Conservation (phyloP, 176 grass and related monocot genomes). For the Eremochloa ophiuroides region DNA sequence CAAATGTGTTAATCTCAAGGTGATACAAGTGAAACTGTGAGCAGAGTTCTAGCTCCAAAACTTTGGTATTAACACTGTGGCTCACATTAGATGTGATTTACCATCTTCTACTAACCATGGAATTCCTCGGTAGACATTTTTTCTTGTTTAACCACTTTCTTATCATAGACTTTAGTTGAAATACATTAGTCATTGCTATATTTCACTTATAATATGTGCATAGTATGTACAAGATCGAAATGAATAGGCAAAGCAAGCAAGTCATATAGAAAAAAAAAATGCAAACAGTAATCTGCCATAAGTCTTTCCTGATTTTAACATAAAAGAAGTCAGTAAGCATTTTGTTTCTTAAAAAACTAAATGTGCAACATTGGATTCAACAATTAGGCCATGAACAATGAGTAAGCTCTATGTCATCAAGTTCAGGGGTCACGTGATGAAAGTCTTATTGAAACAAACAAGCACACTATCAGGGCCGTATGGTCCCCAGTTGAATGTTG, state of each 20-base stretch:
- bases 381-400: not conserved
- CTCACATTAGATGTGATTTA: not conserved
- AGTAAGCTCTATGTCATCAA: not conserved
- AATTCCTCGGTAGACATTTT: not conserved
- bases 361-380: not conserved
- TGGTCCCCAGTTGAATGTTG: not conserved
- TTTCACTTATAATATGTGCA: not conserved
- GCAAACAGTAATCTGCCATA: not conserved
- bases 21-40: not conserved
- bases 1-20: not conserved
- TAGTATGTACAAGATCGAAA: not conserved
- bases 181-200: not conserved
- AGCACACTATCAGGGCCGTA: not conserved
- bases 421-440: not conserved
- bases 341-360: not conserved
- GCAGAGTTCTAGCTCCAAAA: not conserved
- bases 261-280: not conserved
- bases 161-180: not conserved
- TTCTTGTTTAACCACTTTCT: not conserved
- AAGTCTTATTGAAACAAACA: not conserved
- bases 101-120: not conserved
- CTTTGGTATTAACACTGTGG: not conserved
- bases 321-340: not conserved
- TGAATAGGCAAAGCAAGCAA: not conserved
- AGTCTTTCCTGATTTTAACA: not conserved